These are phyloP conservation scores for Plasmodium yoelii DNA, from an alignment of 169 alveolate species.

Conservation along the genomic window DNA sequence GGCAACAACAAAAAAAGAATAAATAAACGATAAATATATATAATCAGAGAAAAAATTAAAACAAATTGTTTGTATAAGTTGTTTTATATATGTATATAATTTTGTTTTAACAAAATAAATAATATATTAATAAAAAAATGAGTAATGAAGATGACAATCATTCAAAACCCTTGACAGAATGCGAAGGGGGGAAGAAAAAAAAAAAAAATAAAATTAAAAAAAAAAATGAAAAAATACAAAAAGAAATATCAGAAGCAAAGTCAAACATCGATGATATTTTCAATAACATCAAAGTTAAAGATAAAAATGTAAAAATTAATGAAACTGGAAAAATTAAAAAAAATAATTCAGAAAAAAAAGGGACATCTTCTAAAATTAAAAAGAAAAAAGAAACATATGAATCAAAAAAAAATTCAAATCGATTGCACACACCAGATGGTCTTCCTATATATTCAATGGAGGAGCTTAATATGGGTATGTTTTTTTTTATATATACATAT, in stretches of 20 bases:
- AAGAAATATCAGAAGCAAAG: constrained; percentile 39
- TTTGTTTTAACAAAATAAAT: not conserved
- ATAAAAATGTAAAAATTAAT: constrained; percentile 1
- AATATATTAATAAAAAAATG: not conserved
- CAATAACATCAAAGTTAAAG: constrained; percentile 46
- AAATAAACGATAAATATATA: not conserved
- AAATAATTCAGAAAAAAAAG: constrained; percentile 25
- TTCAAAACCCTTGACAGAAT: constrained; percentile 2
- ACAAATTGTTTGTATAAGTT: too few species aligned
- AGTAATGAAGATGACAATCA: not conserved
- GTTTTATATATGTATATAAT: too few species aligned
- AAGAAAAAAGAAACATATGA: constrained; percentile 1
- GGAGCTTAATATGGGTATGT: constrained; percentile 84
- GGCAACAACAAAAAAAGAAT: not conserved
- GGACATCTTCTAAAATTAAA: not conserved
- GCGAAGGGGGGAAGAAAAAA: constrained; percentile 7
- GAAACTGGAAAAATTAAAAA: constrained; percentile 6
- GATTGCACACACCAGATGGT: constrained; percentile 81
- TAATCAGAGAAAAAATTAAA: not conserved
- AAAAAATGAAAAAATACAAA: constrained; percentile 35
- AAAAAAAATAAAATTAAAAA: constrained; percentile 30
- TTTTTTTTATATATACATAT: not conserved
- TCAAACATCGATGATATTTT: constrained; percentile 54
- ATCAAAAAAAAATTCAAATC: not conserved
- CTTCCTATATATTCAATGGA: constrained; percentile 85